phyloP scores from a whole-genome alignment of 2,329 filamentous ascomycete genomes.

The Aureobasidium subglaciale region DNA sequence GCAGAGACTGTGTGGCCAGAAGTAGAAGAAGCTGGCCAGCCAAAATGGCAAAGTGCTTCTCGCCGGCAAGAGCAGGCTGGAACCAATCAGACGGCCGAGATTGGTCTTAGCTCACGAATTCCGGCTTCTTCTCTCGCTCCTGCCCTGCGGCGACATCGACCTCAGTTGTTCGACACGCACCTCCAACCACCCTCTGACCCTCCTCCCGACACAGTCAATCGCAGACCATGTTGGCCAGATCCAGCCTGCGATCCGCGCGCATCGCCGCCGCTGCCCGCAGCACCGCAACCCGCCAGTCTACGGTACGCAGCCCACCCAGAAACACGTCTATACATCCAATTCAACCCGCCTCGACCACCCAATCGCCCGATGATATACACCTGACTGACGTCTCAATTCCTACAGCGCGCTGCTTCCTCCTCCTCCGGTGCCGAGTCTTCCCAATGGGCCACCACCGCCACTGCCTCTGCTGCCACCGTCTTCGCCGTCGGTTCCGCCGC shows the following conservation, averaged over 20 bases:
- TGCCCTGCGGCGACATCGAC: background rate
- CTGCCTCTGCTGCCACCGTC: constrained; percentile 78
- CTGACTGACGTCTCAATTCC: constrained; percentile 19
- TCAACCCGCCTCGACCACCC: constrained; percentile 25
- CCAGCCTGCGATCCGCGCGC: constrained; percentile 82
- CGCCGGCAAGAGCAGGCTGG: background rate
- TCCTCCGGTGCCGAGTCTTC: constrained; percentile 61
- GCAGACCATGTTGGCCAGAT: constrained; percentile 76
- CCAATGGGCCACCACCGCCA: constrained; percentile 75
- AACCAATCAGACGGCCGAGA: constrained; percentile 2
- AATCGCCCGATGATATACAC: constrained; percentile 8
- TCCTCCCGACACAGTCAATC: constrained; percentile 10
- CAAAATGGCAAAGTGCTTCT: background rate
- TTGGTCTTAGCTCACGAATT: background rate
- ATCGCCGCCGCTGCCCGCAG: constrained; percentile 73
- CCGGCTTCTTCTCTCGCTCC: background rate
- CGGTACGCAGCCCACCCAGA: constrained; percentile 30
- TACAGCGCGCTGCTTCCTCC: constrained; percentile 60
- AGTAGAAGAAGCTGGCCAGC: background rate
- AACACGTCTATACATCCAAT: background rate
- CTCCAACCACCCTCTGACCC: background rate
- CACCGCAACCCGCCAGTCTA: constrained; percentile 39
- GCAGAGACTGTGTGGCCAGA: background rate
- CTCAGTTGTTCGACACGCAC: constrained; percentile 1
- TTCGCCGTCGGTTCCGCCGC: constrained; percentile 82